Percentiles rank a stretch among this genome's conserved stretches.
Conservation (phyloP, 2,329 filamentous ascomycete species). For the Penicillium sp. region DNA sequence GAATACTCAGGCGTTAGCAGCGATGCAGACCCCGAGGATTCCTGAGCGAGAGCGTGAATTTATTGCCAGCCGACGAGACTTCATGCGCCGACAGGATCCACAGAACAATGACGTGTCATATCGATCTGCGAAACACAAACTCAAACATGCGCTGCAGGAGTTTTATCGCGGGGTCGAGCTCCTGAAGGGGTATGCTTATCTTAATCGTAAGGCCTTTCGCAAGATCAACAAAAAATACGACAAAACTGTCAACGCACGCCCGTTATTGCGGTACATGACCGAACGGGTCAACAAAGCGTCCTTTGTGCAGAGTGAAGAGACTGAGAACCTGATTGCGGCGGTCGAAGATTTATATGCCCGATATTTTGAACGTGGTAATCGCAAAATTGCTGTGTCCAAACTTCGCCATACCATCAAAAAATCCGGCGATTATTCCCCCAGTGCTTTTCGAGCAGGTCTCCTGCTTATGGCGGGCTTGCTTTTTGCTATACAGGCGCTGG, state of each 20-base stretch:
- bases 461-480: slow-evolving; percentile 68
- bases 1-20: slow-evolving; percentile 53
- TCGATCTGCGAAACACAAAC: slow-evolving; percentile 81
- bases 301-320: slow-evolving; percentile 85
- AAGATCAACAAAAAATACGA: slow-evolving; percentile 99
- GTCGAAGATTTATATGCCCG: slow-evolving; percentile 91
- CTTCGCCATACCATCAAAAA: slow-evolving; percentile 70
- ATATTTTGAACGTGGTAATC: slow-evolving; percentile 92
- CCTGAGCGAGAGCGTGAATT: slow-evolving; percentile 29
- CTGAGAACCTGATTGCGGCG: slow-evolving; percentile 76
- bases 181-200: slow-evolving; percentile 83
- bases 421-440: slow-evolving; percentile 59
- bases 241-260: slow-evolving; percentile 79
- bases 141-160: slow-evolving; percentile 88
- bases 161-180: slow-evolving; percentile 91
- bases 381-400: slow-evolving; percentile 86
- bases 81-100: slow-evolving; percentile 47
- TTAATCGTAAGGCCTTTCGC: slow-evolving; percentile 90
- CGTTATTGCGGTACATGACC: slow-evolving; percentile 77
- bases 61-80: slow-evolving; percentile 47
- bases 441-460: slow-evolving; percentile 63
- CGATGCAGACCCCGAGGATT: slow-evolving; percentile 44
- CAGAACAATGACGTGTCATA: slow-evolving; percentile 69
- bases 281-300: slow-evolving; percentile 88
- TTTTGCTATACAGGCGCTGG: slow-evolving; percentile 65